A percentile compares a stretch with the other conserved stretches of the same genome.
Evolutionary conservation across 2,329 filamentous ascomycete genomes (phyloP).

Genomic region (Fusarium abutilonis): DNA sequence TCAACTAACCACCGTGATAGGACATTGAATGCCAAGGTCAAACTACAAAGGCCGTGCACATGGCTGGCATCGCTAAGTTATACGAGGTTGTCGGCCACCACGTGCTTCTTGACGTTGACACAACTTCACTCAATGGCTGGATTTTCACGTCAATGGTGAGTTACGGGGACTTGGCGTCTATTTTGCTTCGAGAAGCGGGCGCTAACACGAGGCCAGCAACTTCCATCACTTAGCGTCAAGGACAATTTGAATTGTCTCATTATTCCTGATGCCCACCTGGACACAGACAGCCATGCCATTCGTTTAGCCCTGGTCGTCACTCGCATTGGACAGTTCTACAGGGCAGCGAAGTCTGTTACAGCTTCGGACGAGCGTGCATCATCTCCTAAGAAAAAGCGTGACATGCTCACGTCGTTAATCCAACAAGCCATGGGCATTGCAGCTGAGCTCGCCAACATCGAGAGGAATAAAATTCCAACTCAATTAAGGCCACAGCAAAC

Average conservation of each 20-base stretch:
- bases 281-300: slow-evolving; percentile 10
- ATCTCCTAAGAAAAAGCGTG: slow-evolving; percentile 1
- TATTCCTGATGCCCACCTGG: slow-evolving; percentile 13
- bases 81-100: slow-evolving; percentile 27
- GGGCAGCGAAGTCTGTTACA: slow-evolving; percentile 20
- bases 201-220: slow-evolving; percentile 22
- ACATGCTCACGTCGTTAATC: slow-evolving; percentile 12
- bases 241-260: slow-evolving; percentile 22
- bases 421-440: slow-evolving; percentile 25
- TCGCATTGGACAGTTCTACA: slow-evolving; percentile 30
- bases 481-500: slow-evolving; percentile 13
- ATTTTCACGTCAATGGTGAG: slow-evolving; percentile 33
- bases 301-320: slow-evolving; percentile 20
- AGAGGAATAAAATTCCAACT: slow-evolving; percentile 10
- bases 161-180: slow-evolving; percentile 1
- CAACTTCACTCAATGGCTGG: slow-evolving; percentile 13
- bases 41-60: slow-evolving; percentile 28
- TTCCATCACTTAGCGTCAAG: slow-evolving; percentile 16
- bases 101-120: slow-evolving; percentile 8
- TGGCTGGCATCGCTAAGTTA: slow-evolving; percentile 27
- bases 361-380: neutral
- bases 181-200: slow-evolving; percentile 1
- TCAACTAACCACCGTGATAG: slow-evolving; percentile 12
- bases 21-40: slow-evolving; percentile 34
- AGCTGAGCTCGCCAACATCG: slow-evolving; percentile 11